Conservation (phyloP, 306 rosid genomes). For the Ormosia semicastrata region DNA sequence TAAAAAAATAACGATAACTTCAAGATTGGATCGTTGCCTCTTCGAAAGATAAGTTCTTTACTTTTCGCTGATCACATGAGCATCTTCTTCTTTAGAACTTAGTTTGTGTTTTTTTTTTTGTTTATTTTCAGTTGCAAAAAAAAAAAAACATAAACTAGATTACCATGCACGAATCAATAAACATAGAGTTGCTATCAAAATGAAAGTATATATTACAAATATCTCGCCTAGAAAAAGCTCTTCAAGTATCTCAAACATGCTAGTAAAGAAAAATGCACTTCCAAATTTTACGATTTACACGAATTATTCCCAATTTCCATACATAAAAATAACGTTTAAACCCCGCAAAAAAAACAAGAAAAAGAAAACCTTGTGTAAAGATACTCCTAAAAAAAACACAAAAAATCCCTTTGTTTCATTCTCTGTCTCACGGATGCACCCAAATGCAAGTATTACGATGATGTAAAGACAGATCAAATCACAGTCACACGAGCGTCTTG, state of each 20-base stretch:
- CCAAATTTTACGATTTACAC: background rate
- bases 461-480: background rate
- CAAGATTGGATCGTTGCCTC: too few relatives aligned
- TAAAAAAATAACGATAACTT: too few relatives aligned
- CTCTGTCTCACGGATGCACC: background rate
- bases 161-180: background rate
- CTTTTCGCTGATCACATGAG: too few relatives aligned
- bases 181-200: background rate
- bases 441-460: too few relatives aligned
- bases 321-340: background rate
- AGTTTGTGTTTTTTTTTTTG: too few relatives aligned
- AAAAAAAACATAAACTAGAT: background rate
- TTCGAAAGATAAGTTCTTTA: too few relatives aligned
- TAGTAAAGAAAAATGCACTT: background rate
- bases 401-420: background rate
- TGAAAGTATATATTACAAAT: background rate
- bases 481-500: slow-evolving; percentile 38
- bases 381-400: background rate
- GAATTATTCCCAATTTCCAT: background rate
- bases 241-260: background rate
- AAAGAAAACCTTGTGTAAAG: background rate
- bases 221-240: background rate
- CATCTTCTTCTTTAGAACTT: too few relatives aligned
- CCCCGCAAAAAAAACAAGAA: background rate
- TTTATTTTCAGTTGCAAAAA: too few relatives aligned